A percentile compares a stretch with the other conserved stretches of the same genome.
Conservation (phyloP, 2,329 filamentous ascomycete genomes). For the Sclerotinia minor region DNA sequence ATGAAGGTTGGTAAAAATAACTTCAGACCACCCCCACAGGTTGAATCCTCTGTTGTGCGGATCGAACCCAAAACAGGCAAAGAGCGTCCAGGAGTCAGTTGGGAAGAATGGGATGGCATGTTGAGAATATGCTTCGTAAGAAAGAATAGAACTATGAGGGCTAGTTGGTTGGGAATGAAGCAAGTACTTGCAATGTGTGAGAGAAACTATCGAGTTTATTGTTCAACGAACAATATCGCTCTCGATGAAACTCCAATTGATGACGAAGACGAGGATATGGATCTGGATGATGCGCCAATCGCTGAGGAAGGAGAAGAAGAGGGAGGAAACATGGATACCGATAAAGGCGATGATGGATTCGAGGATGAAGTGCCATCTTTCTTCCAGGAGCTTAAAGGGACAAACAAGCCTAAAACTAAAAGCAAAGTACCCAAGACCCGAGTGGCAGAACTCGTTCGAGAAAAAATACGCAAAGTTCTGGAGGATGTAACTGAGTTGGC, state of each 20-base stretch:
- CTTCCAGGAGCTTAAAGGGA: constrained; percentile 64
- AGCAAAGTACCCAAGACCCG: constrained; percentile 75
- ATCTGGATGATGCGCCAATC: constrained; percentile 48
- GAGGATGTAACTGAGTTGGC: constrained; percentile 77
- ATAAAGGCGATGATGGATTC: constrained; percentile 44
- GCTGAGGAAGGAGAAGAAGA: constrained; percentile 51
- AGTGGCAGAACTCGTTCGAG: constrained; percentile 76
- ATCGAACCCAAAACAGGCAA: constrained; percentile 81
- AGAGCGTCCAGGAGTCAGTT: constrained; percentile 80
- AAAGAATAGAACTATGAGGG: constrained; percentile 87
- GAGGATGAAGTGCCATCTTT: constrained; percentile 78
- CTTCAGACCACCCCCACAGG: constrained; percentile 90
- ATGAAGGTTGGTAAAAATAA: constrained; percentile 97
- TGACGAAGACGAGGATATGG: constrained; percentile 48
- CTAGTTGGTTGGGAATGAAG: constrained; percentile 76
- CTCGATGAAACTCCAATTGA: constrained; percentile 65
- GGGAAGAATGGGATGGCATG: constrained; percentile 93
- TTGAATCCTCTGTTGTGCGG: constrained; percentile 87
- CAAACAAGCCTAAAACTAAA: constrained; percentile 61
- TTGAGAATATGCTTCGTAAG: constrained; percentile 78
- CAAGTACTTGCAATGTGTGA: constrained; percentile 82
- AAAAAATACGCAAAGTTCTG: constrained; percentile 83
- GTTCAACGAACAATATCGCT: constrained; percentile 78
- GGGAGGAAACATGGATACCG: constrained; percentile 54
- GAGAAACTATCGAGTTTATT: constrained; percentile 86